Evolutionary conservation across 495 filamentous ascomycete genomes (phyloP), one percentile per base, ranked within the genome.

Genomic region (Penicillium simplicissimum): DNA sequence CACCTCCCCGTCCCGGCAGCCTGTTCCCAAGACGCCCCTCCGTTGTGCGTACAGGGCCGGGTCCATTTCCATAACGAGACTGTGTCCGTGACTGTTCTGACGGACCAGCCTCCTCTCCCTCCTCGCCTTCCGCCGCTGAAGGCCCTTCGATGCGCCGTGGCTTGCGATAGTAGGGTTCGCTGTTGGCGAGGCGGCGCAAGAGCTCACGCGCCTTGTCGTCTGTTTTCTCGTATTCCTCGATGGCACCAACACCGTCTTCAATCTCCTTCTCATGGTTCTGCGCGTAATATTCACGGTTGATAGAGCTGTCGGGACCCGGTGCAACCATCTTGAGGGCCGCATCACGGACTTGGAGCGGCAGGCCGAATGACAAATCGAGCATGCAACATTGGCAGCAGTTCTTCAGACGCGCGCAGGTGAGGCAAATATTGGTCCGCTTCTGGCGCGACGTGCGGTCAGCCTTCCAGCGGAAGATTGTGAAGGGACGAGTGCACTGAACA

Each of bases 311-410:
- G 3, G 95, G 95, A 2, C 95, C 95, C 1, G 93, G 93, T 11
- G 93, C 92, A 19, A 97, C 89, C 84, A 98, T 94, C 80, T 97
- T 97, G 53, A 98, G 83, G 1, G 95, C 95, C n/a, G 95, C 94
- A 80, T 98, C 95, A 63, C 95, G 87, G 51, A 98, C 88, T 47
- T 89, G 87, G 67, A 97, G 96, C 21, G 96, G 95, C 36, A 98
- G 77, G 55, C 96, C 95, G 74, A 97, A 98, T 19, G 89, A 90
- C 58, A 98, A 79, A 83, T 98, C 95, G 52, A 97, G 87, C 92
- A 98, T 97, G 80, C 95, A 98, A 76, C 90, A 96, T 78, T 98
- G 95, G 74, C 95, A 98, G 79, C 95, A 96, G 80, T 97, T 97
- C 80, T 96, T 96, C 60, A 96, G 82, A 23, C 93, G 90, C 13